Percentiles rank a stretch among this genome's conserved stretches.
These are phyloP conservation scores for Yarrowia hollandica DNA, from an alignment of 805 yeast species.

Conservation along the genomic window DNA sequence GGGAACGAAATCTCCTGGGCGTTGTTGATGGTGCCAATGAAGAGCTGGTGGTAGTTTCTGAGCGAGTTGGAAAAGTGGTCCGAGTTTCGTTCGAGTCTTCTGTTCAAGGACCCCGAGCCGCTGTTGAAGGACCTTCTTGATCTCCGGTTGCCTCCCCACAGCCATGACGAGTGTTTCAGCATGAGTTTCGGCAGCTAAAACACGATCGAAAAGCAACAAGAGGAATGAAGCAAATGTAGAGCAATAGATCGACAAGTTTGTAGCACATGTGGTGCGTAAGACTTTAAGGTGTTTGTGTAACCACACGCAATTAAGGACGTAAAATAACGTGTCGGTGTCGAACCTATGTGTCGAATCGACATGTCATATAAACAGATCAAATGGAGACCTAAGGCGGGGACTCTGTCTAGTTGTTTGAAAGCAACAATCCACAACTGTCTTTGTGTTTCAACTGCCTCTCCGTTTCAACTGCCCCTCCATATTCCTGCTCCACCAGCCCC, in stretches of 20 bases:
- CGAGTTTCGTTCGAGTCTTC: background rate
- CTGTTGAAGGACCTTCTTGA: background rate
- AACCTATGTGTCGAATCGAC: no score
- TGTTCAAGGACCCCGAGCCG: background rate
- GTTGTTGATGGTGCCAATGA: slow-evolving; percentile 8
- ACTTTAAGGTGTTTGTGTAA: no score
- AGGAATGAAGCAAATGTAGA: slow-evolving; percentile 15
- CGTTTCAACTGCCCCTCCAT: no score
- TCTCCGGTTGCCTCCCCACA: background rate
- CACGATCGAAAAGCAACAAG: background rate
- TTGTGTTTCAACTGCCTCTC: no score
- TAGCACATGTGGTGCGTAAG: no score
- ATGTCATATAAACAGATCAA: no score
- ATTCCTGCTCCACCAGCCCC: no score
- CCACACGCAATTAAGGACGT: no score
- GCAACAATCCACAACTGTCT: no score
- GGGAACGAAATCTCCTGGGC: background rate
- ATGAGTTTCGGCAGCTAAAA: background rate
- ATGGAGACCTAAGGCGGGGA: no score
- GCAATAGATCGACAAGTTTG: slow-evolving; percentile 2
- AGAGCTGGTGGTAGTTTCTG: background rate
- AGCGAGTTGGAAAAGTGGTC: background rate
- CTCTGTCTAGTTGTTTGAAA: no score
- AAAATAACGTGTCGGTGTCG: no score
- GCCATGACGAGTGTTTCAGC: background rate